Base-by-base conservation (phyloP, 192 early-diverging fungal species). In the Coemansia sp. region DNA sequence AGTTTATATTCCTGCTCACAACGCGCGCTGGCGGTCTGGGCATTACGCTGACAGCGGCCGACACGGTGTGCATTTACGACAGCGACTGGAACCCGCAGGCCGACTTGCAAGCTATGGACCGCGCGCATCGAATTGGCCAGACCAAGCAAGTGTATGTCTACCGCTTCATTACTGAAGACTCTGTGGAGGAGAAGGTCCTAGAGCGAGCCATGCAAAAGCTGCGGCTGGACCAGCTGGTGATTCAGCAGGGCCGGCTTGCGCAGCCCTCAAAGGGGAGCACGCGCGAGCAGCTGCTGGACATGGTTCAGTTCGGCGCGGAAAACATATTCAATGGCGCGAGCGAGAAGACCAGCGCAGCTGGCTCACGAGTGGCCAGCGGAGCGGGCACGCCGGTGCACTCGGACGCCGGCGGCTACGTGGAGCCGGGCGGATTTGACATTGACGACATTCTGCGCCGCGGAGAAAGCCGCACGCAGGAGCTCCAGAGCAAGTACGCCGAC, bases 111-210 rank as follows among this genome's bases (percentile, higher is more conserved):
- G 96, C 95, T 19, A 93, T 96, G 86, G 97, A 99, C 81, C 93
- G 97, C 51, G 97, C 97, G 7, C 97, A 99, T 84, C 94, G 97
- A 75, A 99, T 99, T 57, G 97, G 97, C 6, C 97, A 99, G 71
- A 99, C 91, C 36, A 98, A 98, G 78, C 96, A 99, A 76, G 97
- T 99, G 31, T 86, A 92, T 58, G 94, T 99, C 15, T 99, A 94
- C 75, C 83, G 97, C 43, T 96, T 99, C 63, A 94, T 99, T 20
- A 94, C 96, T 36, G 95, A 98, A 88, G 94, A 96, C 68, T 91
- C 94, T 11, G 93, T 99, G 69, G 97, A 99, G 79, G 97, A 99
- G 73, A 97, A 96, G 78, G 94, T 99, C 1, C 77, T 99, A 40
- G 96, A 99, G 76, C 84, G 92, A 54, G 97, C 97, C n/a, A 94